Base-by-base conservation (phyloP, 805 yeast genomes). In the Wickerhamomyces pijperi region DNA sequence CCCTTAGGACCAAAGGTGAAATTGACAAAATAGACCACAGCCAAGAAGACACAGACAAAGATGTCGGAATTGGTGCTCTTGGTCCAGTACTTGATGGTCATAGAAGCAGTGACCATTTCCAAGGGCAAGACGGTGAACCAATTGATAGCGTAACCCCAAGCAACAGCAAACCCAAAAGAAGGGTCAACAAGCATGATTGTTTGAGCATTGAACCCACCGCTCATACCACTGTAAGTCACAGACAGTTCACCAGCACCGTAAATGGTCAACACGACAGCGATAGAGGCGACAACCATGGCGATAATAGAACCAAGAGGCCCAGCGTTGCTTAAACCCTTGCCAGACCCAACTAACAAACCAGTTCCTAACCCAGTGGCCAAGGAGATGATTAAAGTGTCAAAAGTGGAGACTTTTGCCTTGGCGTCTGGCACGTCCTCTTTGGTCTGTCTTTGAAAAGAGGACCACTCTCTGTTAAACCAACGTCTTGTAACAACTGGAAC, bases 321-420 rank as follows among this genome's bases (percentile, higher is more conserved):
- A 43, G 69, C 72, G 20, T 54, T 45, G 19, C 54, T 51, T 32
- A 71, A 48, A 4, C 72, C 66, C 45, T 66, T 56, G 46, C 77
- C 82, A 37, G 70, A 62, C 48, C 80, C 81, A 37, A 76, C 76
- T 45, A 71, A 60, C 38, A 78, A 61, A 50, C 84, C 85, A 5
- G 92, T 79, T 53, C 95, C 95, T 31, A 49, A 34, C 38, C 90
- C 80, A 39, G 92, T 87, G 42, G 92, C 92, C 40, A 85, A 67
- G 32, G 94, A 86, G 51, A 84, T 80, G 76, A 47, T 53, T 36
- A 37, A 44, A 14, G 50, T 51, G 39, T 53, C 56, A 21, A 51
- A 29, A 19, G 4, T 42, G 39, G 15, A 48, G 34, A 28, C 23
- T 28, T n/a, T 28, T 9, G 11, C 17, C 14, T 39, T 35, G 19